Conservation (phyloP, 169 alveolate species). For the Nephromyces sp. region DNA sequence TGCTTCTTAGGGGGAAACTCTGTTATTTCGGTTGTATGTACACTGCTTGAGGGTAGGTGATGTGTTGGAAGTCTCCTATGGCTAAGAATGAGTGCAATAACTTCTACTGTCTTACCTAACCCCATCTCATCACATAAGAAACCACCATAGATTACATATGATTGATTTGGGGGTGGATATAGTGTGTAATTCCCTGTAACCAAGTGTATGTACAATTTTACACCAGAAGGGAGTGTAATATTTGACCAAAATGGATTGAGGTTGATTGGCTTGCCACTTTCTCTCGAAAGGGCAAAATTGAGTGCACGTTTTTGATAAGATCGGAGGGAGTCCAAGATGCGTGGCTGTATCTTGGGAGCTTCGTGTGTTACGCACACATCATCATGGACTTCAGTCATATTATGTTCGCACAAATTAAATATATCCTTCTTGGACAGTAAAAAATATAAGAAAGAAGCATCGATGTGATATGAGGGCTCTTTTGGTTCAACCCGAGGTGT, state of each 20-base stretch:
- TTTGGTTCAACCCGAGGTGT: too few relatives aligned
- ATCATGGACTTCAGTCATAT: too few relatives aligned
- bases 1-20: too few relatives aligned
- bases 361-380: too few relatives aligned
- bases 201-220: not conserved
- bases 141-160: conserved; percentile 17
- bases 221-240: not conserved
- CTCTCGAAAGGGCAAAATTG: conserved; percentile 21
- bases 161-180: not conserved
- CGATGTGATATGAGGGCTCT: too few relatives aligned
- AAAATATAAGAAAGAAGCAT: too few relatives aligned
- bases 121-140: conserved; percentile 39
- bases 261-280: not conserved
- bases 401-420: too few relatives aligned
- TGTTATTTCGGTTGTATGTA: too few relatives aligned
- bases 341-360: too few relatives aligned
- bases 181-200: not conserved
- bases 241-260: not conserved
- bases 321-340: conserved; percentile 19
- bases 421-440: too few relatives aligned
- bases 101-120: conserved; percentile 37
- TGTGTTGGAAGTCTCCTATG: conserved; percentile 2
- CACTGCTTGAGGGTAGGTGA: too few relatives aligned
- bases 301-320: conserved; percentile 37
- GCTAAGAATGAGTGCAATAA: conserved; percentile 4